Evolutionary conservation across 192 early-diverging fungal genomes (phyloP).

Genomic region (Dissophora ornata): DNA sequence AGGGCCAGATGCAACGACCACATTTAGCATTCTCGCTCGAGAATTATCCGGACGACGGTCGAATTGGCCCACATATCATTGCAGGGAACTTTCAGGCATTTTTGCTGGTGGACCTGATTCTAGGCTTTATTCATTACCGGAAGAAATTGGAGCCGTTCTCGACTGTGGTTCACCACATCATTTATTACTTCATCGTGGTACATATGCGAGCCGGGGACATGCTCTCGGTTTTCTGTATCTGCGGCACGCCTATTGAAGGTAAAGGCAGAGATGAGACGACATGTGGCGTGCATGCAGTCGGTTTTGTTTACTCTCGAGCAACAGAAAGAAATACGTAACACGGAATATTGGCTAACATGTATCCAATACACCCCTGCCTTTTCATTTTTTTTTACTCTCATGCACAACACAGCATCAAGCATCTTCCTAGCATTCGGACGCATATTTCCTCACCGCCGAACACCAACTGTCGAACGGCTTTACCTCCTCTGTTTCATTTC

Average conservation of each 20-base stretch:
- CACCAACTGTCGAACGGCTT: conserved; percentile 18
- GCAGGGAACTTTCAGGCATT: conserved; percentile 51
- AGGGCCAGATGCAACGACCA: conserved; percentile 34
- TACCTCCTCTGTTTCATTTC: conserved; percentile 31
- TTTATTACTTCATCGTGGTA: conserved; percentile 46
- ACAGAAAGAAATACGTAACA: conserved; percentile 8
- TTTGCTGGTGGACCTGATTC: conserved; percentile 24
- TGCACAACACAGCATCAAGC: conserved; percentile 33
- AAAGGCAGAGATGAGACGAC: background rate
- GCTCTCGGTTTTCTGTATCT: conserved; percentile 48
- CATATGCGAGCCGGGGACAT: conserved; percentile 49
- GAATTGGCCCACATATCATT: conserved; percentile 43
- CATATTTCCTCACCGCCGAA: conserved; percentile 44
- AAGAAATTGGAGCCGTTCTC: conserved; percentile 44
- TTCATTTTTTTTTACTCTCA: background rate
- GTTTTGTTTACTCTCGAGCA: too few relatives aligned
- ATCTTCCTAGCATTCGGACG: conserved; percentile 50
- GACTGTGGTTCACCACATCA: conserved; percentile 48
- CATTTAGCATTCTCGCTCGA: conserved; percentile 44
- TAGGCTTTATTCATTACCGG: conserved; percentile 38
- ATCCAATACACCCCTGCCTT: background rate
- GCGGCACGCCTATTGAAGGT: conserved; percentile 47
- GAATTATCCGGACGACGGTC: conserved; percentile 45
- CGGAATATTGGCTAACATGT: too few relatives aligned
- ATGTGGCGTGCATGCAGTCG: too few relatives aligned